A percentile compares a stretch with the other conserved stretches of the same genome.
These are phyloP conservation scores for Aaosphaeria pasadenensis DNA, from an alignment of 2,329 filamentous ascomycete species.

Conservation along the genomic window DNA sequence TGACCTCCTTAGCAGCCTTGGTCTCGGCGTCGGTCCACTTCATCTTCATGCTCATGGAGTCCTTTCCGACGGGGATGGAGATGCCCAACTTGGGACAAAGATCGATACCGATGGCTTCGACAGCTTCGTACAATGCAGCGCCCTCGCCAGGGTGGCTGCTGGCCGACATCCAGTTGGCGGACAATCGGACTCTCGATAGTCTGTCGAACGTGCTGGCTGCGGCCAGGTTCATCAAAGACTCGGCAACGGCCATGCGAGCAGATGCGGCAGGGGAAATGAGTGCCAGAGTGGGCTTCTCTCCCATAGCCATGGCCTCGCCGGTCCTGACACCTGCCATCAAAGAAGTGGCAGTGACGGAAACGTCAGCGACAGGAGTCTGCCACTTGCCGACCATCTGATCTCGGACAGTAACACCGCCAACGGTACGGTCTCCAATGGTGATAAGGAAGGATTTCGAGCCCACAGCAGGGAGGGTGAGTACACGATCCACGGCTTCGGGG, in stretches of 20 bases:
- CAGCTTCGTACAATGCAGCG: constrained; percentile 87
- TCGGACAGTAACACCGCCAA: constrained; percentile 81
- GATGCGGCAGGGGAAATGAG: constrained; percentile 88
- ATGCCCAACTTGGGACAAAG: constrained; percentile 88
- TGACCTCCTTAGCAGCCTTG: constrained; percentile 76
- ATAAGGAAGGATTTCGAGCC: constrained; percentile 98
- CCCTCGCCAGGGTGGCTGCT: constrained; percentile 90
- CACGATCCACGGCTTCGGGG: constrained; percentile 72
- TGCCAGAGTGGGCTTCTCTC: constrained; percentile 84
- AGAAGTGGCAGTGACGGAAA: constrained; percentile 85
- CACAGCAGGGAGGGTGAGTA: constrained; percentile 81
- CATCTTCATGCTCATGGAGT: constrained; percentile 99
- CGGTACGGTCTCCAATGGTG: constrained; percentile 89
- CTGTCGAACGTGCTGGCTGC: constrained; percentile 73
- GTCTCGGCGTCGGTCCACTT: constrained; percentile 76
- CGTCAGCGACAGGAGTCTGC: constrained; percentile 92
- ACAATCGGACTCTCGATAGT: constrained; percentile 77
- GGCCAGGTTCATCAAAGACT: constrained; percentile 89
- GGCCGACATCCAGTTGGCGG: constrained; percentile 99
- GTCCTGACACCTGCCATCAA: constrained; percentile 69
- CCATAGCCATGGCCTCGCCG: constrained; percentile 98
- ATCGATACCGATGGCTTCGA: constrained; percentile 88
- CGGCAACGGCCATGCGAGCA: constrained; percentile 92
- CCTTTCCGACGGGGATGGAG: constrained; percentile 94
- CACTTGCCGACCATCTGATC: constrained; percentile 97